Conservation (phyloP, 805 yeast genomes). For the Pichia heedii region DNA sequence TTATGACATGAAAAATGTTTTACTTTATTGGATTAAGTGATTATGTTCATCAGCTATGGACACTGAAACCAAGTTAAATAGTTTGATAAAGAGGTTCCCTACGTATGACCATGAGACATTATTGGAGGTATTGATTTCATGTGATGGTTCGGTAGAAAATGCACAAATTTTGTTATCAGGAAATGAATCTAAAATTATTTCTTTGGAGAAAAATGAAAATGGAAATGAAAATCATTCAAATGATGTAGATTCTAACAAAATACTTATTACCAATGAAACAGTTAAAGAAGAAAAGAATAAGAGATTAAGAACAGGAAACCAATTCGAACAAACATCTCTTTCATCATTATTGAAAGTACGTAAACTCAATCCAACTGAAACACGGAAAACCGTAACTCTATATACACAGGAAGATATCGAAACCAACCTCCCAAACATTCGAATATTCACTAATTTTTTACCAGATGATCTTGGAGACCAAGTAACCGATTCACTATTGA, state of each 20-base stretch:
- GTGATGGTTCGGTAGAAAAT: slow-evolving; percentile 37
- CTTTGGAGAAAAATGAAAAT: no score
- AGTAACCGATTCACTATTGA: slow-evolving; percentile 34
- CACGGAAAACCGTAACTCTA: slow-evolving; percentile 21
- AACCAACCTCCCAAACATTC: slow-evolving; percentile 39
- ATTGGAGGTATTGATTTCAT: slow-evolving; percentile 42
- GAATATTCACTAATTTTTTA: slow-evolving; percentile 42
- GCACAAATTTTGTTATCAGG: not conserved
- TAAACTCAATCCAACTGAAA: not conserved
- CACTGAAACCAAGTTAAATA: slow-evolving; percentile 32
- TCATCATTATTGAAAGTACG: not conserved
- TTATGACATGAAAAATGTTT: not conserved
- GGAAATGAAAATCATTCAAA: no score
- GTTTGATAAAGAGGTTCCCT: slow-evolving; percentile 34
- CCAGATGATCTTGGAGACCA: slow-evolving; percentile 40
- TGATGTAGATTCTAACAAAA: no score
- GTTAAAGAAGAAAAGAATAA: not conserved
- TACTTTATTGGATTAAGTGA: not conserved
- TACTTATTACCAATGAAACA: no score
- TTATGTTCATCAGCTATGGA: slow-evolving; percentile 10
- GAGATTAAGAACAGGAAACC: no score
- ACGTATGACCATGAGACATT: slow-evolving; percentile 32
- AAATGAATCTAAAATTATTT: no score
- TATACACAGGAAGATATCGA: slow-evolving; percentile 45
- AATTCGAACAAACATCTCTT: not conserved